Percentiles rank a stretch among this genome's conserved stretches.
These are phyloP conservation scores for Saposhnikovia divaricata DNA, from an alignment of 129 eudicot genomes.

Conservation along the genomic window DNA sequence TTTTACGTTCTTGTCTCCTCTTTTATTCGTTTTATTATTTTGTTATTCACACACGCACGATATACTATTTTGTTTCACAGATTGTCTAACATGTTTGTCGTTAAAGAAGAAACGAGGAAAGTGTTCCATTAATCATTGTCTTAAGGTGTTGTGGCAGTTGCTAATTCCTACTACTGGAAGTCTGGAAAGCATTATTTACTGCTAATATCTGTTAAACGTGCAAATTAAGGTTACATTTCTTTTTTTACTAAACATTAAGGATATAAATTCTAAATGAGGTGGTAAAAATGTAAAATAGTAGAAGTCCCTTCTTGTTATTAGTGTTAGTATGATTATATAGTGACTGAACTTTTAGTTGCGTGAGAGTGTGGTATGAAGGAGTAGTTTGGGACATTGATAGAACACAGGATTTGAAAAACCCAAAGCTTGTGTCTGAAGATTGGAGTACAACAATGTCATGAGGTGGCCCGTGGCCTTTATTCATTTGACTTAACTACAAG, in stretches of 20 bases:
- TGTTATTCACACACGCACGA: too few relatives aligned
- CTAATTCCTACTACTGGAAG: background rate
- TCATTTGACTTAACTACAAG: background rate
- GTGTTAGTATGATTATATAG: background rate
- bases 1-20: too few relatives aligned
- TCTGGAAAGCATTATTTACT: background rate
- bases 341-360: background rate
- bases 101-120: background rate
- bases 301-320: background rate
- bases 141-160: too few relatives aligned
- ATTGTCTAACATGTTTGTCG: too few relatives aligned
- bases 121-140: background rate
- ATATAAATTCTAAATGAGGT: background rate
- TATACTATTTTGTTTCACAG: too few relatives aligned
- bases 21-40: too few relatives aligned
- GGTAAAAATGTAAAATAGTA: too few relatives aligned
- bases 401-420: slow-evolving; percentile 1
- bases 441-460: background rate
- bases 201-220: background rate
- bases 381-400: background rate
- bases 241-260: background rate
- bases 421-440: background rate
- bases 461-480: background rate
- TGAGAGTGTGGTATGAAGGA: background rate
- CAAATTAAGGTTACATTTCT: too few relatives aligned